Evolutionary conservation across 345 rosid genomes (phyloP), one percentile per base, ranked within the genome.

Genomic region (Litchi chinensis): DNA sequence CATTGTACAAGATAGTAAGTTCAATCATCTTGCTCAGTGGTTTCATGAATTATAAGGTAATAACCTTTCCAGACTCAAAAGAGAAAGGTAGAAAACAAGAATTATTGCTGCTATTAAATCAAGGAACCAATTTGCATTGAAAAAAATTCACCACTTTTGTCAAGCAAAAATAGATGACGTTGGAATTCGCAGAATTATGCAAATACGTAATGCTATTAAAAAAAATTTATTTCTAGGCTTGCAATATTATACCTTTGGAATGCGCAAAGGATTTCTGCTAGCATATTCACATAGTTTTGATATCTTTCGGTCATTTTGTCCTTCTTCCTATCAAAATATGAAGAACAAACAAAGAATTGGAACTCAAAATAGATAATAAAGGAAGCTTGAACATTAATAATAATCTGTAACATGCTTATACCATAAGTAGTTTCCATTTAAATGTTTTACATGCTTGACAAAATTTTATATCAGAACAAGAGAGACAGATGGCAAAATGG

Each of bases 281-380:
- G 94, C 98, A 84, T 97, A 97, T 81, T 97, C 98, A 83, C 99
- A 97, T 39, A 97, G 89, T 85, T 93, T 97, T 75, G 91, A 93
- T 24, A 97, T 94, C 86, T 87, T 94, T 78, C 98, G 85, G 67
- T 94, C 99, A 86, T 93, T 94, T 48, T 93, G 95, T 73, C 89
- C 98, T 83, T 94, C 98, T 19, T 88, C 98, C 98, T 97, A 84
- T 77, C 82, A 87, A 71, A 77, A 70, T 46, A 70, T 68, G 70
- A 73, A 76, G 11, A 69, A n/a, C 37, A 82, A 74, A 28, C 9
- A 48, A 62, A 80, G 26, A 37, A 77, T 44, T 22, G 77, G 4
- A 62, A 32, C 22, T 72, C 48, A 44, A 64, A 76, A n/a, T 73
- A 72, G 13, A 48, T 63, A 68, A 75, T 1, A 57, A 40, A 69